phyloP scores from a whole-genome alignment of 2,329 filamentous ascomycete species.

The Botryotinia convoluta region DNA sequence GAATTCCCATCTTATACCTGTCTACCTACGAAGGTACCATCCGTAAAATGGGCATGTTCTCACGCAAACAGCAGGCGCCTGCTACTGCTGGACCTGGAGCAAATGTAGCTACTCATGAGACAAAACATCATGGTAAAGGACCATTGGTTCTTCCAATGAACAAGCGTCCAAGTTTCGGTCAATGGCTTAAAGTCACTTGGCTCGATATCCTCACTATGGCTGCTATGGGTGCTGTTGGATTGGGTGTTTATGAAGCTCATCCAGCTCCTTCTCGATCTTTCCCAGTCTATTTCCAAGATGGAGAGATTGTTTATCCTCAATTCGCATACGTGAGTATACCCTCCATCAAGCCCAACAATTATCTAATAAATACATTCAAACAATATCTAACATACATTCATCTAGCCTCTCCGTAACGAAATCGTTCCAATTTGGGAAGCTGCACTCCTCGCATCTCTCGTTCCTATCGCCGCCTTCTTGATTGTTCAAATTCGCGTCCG shows the following conservation, averaged over 20 bases:
- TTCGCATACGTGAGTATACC: slow-evolving; percentile 55
- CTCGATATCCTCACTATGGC: slow-evolving; percentile 67
- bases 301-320: slow-evolving; percentile 66
- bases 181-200: slow-evolving; percentile 67
- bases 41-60: slow-evolving; percentile 17
- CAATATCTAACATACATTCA: neutral
- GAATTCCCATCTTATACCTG: neutral
- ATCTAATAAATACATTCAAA: neutral
- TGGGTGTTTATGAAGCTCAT: slow-evolving; percentile 64
- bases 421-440: slow-evolving; percentile 71
- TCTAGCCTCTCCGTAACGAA: slow-evolving; percentile 57
- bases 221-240: slow-evolving; percentile 61
- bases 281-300: slow-evolving; percentile 62
- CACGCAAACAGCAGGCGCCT: slow-evolving; percentile 8
- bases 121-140: slow-evolving; percentile 20
- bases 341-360: slow-evolving; percentile 40
- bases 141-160: slow-evolving; percentile 43
- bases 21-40: neutral
- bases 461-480: slow-evolving; percentile 65
- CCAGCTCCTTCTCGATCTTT: slow-evolving; percentile 69
- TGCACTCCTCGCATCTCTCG: slow-evolving; percentile 60
- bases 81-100: neutral
- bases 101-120: slow-evolving; percentile 9
- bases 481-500: slow-evolving; percentile 65
- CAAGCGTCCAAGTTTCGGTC: slow-evolving; percentile 58